Evolutionary conservation across 1,139 yeast genomes (phyloP).

Genomic region (Suhomyces choctaworum): DNA sequence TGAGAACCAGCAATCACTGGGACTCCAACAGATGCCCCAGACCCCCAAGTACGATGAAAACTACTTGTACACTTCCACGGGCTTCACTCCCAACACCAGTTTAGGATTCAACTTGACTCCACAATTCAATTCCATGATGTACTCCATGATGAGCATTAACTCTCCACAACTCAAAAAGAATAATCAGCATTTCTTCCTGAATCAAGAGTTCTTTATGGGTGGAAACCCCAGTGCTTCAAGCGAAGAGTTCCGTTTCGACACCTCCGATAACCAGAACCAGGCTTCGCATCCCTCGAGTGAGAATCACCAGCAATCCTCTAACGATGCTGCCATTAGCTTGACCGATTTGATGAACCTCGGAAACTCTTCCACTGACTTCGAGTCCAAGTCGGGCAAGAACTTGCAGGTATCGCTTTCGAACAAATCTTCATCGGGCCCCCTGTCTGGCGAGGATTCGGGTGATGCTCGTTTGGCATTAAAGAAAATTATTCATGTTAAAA

Average conservation of each 20-base stretch:
- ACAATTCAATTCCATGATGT: conserved; percentile 46
- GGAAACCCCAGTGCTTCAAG: conserved; percentile 3
- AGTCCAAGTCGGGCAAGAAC: conserved; percentile 2
- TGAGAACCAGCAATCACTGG: conserved; percentile 15
- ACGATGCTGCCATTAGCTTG: conserved; percentile 19
- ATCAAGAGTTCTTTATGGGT: conserved; percentile 33
- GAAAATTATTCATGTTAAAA: conserved; percentile 40
- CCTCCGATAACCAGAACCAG: neutral
- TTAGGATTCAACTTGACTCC: conserved; percentile 42
- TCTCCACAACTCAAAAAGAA: conserved; percentile 34
- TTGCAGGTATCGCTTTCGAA: conserved; percentile 6
- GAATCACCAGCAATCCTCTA: neutral
- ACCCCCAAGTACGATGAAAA: conserved; percentile 41
- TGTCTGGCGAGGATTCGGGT: conserved; percentile 32
- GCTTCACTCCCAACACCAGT: conserved; percentile 34
- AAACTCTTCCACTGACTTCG: conserved; percentile 3
- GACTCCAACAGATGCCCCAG: conserved; percentile 25
- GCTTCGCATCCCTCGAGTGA: neutral
- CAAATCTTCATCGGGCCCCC: conserved; percentile 4
- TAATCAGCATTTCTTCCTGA: conserved; percentile 24
- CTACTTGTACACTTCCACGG: conserved; percentile 30
- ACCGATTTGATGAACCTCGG: conserved; percentile 23
- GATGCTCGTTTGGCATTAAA: conserved; percentile 46
- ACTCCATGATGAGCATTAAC: conserved; percentile 37
- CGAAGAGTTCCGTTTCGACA: conserved; percentile 8